Evolutionary conservation across 441 rosid genomes (phyloP), one percentile per base, ranked within the genome.

Genomic region (Viola pubescens): DNA sequence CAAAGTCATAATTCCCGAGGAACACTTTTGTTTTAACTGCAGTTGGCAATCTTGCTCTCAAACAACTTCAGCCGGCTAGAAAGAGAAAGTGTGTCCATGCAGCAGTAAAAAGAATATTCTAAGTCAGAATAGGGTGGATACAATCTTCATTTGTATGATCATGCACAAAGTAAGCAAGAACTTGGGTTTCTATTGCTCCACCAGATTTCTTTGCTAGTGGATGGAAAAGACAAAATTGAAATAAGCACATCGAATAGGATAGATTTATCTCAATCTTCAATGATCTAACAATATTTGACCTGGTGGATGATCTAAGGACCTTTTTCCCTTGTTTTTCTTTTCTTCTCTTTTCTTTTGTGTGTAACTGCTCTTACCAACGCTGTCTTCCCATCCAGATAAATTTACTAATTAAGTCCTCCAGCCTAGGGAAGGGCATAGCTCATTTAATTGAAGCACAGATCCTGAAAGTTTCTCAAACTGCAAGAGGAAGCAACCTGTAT

Each of bases 401-500:
- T 56, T 66, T 70, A 60, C 70, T 52, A 59, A 50, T 41, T 37
- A 48, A 51, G 38, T 58, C 67, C 66, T 48, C 57, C 51, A 26
- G n/a, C 63, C 42, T 14, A 48, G 9, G 45, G 46, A 48, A 34
- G 16, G 37, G 52, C 48, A 50, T 9, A 57, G 53, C 51, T 49
- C 43, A 64, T 56, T 59, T 43, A 38, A 60, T 48, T 57, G 60
- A 45, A 34, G 63, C 87, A 79, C 16, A 77, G 68, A 46, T 75
- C 79, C 66, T 82, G 72, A 71, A 79, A 79, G 56, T 76, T 73
- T 37, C 56, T 53, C 64, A 82, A 69, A 62, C 84, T 82, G 84
- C 71, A 67, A 66, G 45, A 63, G 39, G 4, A 53, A 60, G n/a
- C 37, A 19, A 49, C 52, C 47, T 45, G 16, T 5, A 39, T 19